These are phyloP conservation scores for Hypomontagnella submonticulosa DNA, from an alignment of 495 filamentous ascomycete species.

Conservation along the genomic window DNA sequence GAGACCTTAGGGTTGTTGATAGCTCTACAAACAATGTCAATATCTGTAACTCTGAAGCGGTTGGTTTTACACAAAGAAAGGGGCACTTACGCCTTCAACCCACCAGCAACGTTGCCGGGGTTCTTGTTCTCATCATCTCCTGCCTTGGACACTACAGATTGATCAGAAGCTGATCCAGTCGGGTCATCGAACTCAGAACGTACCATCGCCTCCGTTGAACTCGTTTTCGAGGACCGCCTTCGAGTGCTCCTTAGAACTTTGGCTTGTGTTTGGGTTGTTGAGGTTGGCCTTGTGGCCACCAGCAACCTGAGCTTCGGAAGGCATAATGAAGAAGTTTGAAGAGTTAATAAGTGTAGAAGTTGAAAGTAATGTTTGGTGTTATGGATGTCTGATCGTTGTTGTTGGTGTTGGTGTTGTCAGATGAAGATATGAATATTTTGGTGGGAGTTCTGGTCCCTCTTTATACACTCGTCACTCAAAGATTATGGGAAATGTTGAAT, in stretches of 20 bases:
- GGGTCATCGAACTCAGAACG: neutral
- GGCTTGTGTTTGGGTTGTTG: slow-evolving; percentile 58
- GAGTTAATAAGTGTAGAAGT: neutral
- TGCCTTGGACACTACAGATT: slow-evolving; percentile 39
- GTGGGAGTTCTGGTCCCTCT: slow-evolving; percentile 4
- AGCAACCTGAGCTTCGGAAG: slow-evolving; percentile 52
- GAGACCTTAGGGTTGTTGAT: slow-evolving; percentile 58
- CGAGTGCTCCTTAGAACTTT: slow-evolving; percentile 53
- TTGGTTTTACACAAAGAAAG: neutral
- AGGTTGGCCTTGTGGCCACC: slow-evolving; percentile 63
- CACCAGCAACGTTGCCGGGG: slow-evolving; percentile 55
- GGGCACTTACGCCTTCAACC: slow-evolving; percentile 55
- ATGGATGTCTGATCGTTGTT: neutral
- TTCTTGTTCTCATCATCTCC: slow-evolving; percentile 52
- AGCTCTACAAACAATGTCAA: slow-evolving; percentile 39
- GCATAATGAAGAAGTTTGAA: slow-evolving; percentile 35
- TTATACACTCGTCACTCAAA: slow-evolving; percentile 20
- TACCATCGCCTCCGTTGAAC: slow-evolving; percentile 53
- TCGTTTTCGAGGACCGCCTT: slow-evolving; percentile 56
- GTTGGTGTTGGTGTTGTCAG: neutral
- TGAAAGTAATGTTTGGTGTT: neutral
- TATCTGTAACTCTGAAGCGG: too few species aligned
- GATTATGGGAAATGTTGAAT: neutral
- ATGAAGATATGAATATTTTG: neutral
- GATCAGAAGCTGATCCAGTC: neutral